A percentile compares a stretch with the other conserved stretches of the same genome.
These are phyloP conservation scores for Lentinula novae-zelandiae DNA, from an alignment of 1,284 basidiomycete species.

Conservation along the genomic window DNA sequence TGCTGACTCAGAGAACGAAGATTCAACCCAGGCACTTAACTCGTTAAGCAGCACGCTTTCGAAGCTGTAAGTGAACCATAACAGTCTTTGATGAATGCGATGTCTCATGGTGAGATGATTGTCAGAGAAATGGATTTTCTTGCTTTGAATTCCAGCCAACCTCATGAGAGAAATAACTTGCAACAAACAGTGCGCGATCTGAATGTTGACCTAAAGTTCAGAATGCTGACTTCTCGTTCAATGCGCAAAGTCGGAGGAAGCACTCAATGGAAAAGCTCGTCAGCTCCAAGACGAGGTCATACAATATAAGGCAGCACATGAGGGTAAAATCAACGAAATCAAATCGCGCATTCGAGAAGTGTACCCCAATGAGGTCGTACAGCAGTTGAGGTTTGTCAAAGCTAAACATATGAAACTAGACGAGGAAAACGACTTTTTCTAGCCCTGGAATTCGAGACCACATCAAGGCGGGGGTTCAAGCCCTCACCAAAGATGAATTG, in stretches of 20 bases:
- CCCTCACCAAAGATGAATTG: conserved; percentile 43
- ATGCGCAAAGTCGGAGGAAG: background rate
- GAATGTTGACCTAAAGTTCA: background rate
- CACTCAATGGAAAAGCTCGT: background rate
- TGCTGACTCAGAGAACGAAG: background rate
- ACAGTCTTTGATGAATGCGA: background rate
- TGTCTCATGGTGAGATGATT: background rate
- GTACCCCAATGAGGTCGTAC: background rate
- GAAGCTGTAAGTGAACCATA: background rate
- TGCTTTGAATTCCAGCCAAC: background rate
- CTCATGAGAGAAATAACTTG: background rate
- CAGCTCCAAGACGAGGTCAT: conserved; percentile 26
- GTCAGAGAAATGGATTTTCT: background rate
- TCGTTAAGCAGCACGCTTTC: background rate
- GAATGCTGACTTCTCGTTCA: background rate
- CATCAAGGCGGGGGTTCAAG: conserved; percentile 33
- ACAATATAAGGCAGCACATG: conserved; percentile 32
- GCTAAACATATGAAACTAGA: background rate
- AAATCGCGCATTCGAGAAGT: background rate
- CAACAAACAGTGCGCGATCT: background rate
- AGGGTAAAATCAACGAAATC: conserved; percentile 23
- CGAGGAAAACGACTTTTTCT: background rate
- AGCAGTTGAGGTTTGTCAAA: background rate
- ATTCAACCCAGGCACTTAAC: background rate
- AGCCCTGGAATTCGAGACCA: conserved; percentile 29